Evolutionary conservation across 2,329 filamentous ascomycete species (phyloP), one percentile per base, ranked within the genome.

Genomic region (Saccharata proteae): DNA sequence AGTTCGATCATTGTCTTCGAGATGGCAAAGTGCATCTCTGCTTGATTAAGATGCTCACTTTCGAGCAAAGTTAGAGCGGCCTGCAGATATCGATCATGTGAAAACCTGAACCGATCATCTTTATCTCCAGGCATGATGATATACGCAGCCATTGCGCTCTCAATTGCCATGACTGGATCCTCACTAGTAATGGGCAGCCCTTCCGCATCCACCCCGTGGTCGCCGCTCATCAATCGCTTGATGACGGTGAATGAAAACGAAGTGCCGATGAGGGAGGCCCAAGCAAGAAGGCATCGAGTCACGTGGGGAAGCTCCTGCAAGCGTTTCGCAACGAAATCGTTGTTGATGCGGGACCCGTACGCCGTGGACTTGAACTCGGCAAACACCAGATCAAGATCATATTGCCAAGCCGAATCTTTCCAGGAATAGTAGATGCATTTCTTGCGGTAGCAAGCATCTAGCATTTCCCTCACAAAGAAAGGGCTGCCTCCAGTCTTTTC

Each of bases 381-480:
- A 47, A 93, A 93, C 2, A 94, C 73, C 40, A 71, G 74, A 53
- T 94, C 85, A 8, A 94, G 60, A 47, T 92, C 80, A 49, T 78
- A 94, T 26, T 79, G 69, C 88, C 88, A 96, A 26, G 71, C 68
- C 27, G 76, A 81, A 40, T 79, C 73, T 43, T 75, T 76, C 66
- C 90, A 93, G 39, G 85, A 84, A 54, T 93, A 94, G 71, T 77
- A 93, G 29, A 94, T 80, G 51, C 82, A 93, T 42, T 78, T 78
- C 48, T 83, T 90, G 23, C 82, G 74, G 51, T 93, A 77, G 50
- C 83, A 92, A 3, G 80, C 78, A 47, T 82, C 82, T 4, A 94
- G 69, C 70, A 94, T 92, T 56, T 93, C 83, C 34, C 83, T 71
- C 52, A 93, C 80, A 47, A 90, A 92, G 47, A 93, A 94, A 0